Percentiles rank a stretch among this genome's conserved stretches.
These are phyloP conservation scores for Fonsecaea nubica DNA, from an alignment of 2,329 filamentous ascomycete species.

Conservation along the genomic window DNA sequence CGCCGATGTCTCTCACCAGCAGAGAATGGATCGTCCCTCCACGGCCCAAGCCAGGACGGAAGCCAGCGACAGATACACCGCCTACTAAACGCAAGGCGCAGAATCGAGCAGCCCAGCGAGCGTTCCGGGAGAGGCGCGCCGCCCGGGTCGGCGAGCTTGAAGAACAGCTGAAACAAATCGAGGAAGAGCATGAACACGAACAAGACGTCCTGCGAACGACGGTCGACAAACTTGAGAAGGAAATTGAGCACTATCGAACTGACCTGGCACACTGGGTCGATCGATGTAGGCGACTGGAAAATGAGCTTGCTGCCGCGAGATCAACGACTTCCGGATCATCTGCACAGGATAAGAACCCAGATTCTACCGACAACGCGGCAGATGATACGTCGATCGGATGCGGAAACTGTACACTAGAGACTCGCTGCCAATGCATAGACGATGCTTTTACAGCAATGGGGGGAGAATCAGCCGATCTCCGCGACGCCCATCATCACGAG, in stretches of 20 bases:
- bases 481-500: slow-evolving; percentile 45
- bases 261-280: slow-evolving; percentile 55
- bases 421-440: slow-evolving; percentile 68
- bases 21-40: slow-evolving; percentile 88
- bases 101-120: slow-evolving; percentile 88
- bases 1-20: slow-evolving; percentile 67
- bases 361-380: slow-evolving; percentile 37
- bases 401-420: slow-evolving; percentile 68
- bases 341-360: slow-evolving; percentile 50
- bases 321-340: slow-evolving; percentile 44
- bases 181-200: slow-evolving; percentile 54
- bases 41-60: slow-evolving; percentile 86
- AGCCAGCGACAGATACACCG: slow-evolving; percentile 90
- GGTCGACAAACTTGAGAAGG: slow-evolving; percentile 64
- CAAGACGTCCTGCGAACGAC: slow-evolving; percentile 61
- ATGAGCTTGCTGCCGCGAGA: slow-evolving; percentile 58
- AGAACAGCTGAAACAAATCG: slow-evolving; percentile 57
- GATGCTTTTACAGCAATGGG: slow-evolving; percentile 58
- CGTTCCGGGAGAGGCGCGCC: slow-evolving; percentile 85
- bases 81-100: slow-evolving; percentile 93
- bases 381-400: slow-evolving; percentile 63
- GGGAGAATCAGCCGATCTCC: slow-evolving; percentile 46
- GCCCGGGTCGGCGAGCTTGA: slow-evolving; percentile 77
- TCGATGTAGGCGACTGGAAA: slow-evolving; percentile 68
- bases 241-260: slow-evolving; percentile 69